Base-by-base conservation (phyloP, 352 stramenopile species). In the Blastocystis sp. region DNA sequence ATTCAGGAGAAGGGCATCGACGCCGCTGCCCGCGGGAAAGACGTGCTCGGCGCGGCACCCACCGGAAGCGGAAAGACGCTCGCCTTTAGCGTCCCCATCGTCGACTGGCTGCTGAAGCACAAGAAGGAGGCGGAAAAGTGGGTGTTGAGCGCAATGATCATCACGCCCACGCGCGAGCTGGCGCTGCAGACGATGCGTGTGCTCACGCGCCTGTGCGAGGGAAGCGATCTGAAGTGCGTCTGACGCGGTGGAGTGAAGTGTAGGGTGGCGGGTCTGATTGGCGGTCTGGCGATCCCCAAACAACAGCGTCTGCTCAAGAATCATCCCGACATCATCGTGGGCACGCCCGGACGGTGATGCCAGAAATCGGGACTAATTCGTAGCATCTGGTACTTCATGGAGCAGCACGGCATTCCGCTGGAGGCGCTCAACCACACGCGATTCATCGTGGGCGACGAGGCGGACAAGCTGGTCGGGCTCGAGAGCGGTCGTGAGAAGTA, bases 51-150 rank as follows among this genome's bases (percentile, higher is more conserved):
- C 62, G 94, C 94, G 1, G 95, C 95, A 13, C 94, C 95, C 4
- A 97, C 95, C 1, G 95, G 95, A 45, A 96, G 94, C 0, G 95
- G 95, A 90, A 97, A 97, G 91, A 97, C 95, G 61, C 91, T 97
- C 35, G 95, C 95, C 31, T 97, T 96, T 90, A 94, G 94, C 2
- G 88, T 97, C 61, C 95, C 95, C 12, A 95, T 97, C 62, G 91
- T 97, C 62, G 95, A 94, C 76, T 93, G 95, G 39, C 77, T 97
- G 51, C 91, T 97, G n/a, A 85, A 90, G 45, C 92, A 95, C 39
- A 91, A 93, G 24, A 91, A 92, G 21, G 93, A 94, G 59, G 91
- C 2, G 3, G 69, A 3, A 2, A 59, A 85, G 19, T 33, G 19
- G 12, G n/a, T 21, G 45, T 31, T 69, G 29, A 9, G 24, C 24